Evolutionary conservation across 1,139 yeast genomes (phyloP).

Genomic region (Yamadazyma dushanensis): DNA sequence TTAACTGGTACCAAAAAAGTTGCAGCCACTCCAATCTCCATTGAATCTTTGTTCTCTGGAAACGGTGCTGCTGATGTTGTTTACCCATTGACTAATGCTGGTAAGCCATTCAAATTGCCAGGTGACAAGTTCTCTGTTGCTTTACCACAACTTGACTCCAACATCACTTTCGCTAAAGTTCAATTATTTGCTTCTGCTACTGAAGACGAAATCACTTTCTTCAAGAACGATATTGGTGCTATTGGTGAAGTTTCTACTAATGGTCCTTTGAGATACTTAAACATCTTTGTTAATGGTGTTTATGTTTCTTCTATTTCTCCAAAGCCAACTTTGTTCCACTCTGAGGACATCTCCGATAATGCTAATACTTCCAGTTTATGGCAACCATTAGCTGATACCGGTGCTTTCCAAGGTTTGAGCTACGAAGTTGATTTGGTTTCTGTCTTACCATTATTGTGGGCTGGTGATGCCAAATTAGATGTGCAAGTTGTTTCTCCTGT

Average conservation of each 20-base stretch:
- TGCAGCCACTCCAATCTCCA: slow-evolving; percentile 7
- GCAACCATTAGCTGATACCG: slow-evolving; percentile 27
- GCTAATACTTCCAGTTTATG: slow-evolving; percentile 18
- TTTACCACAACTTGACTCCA: slow-evolving; percentile 17
- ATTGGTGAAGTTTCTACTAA: slow-evolving; percentile 14
- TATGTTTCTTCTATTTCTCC: slow-evolving; percentile 25
- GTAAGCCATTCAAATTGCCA: slow-evolving; percentile 15
- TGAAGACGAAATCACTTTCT: slow-evolving; percentile 24
- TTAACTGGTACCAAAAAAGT: slow-evolving; percentile 2
- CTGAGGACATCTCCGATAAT: slow-evolving; percentile 19
- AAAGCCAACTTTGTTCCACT: slow-evolving; percentile 28
- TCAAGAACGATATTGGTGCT: slow-evolving; percentile 16
- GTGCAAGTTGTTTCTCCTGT: slow-evolving; percentile 23
- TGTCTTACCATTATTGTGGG: slow-evolving; percentile 32
- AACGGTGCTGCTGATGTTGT: slow-evolving; percentile 17
- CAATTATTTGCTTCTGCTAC: slow-evolving; percentile 27
- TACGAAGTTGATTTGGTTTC: slow-evolving; percentile 28
- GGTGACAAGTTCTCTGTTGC: slow-evolving; percentile 13
- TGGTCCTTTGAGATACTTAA: slow-evolving; percentile 26
- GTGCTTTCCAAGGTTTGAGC: slow-evolving; percentile 25
- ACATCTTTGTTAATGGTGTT: slow-evolving; percentile 22
- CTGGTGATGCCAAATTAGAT: slow-evolving; percentile 19
- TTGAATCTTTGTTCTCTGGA: slow-evolving; percentile 13
- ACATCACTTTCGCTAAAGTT: slow-evolving; percentile 25
- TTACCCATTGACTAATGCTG: slow-evolving; percentile 14